A percentile compares a stretch with the other conserved stretches of the same genome.
phyloP scores from a whole-genome alignment of 2,329 filamentous ascomycete genomes.

The Tolypocladium tropicale region DNA sequence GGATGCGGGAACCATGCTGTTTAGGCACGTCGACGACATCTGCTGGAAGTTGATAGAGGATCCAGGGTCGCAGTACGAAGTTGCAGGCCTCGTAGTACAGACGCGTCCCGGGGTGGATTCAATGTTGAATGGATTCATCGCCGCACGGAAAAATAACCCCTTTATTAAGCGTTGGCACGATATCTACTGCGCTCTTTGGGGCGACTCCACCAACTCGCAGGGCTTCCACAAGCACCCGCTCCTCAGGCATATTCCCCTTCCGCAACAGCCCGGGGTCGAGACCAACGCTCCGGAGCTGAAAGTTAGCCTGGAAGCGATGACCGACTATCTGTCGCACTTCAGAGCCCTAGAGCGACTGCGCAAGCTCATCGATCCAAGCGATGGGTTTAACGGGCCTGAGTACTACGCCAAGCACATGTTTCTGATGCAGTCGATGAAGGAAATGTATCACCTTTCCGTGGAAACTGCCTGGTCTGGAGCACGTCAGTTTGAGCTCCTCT shows the following conservation, averaged over 20 bases:
- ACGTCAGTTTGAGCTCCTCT: conserved; percentile 11
- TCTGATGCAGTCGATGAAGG: conserved; percentile 10
- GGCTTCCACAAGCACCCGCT: conserved; percentile 23
- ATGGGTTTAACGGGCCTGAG: conserved; percentile 22
- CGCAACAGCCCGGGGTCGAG: not conserved
- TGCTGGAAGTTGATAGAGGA: conserved; percentile 30
- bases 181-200: conserved; percentile 24
- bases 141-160: conserved; percentile 26
- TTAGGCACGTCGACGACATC: conserved; percentile 28
- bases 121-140: conserved; percentile 31
- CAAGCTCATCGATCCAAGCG: conserved; percentile 20
- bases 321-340: conserved; percentile 20
- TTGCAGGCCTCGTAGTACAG: conserved; percentile 1
- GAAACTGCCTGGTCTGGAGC: conserved; percentile 3
- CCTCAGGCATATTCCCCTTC: conserved; percentile 1
- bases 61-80: conserved; percentile 21
- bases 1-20: conserved; percentile 30
- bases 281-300: conserved; percentile 1
- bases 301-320: conserved; percentile 7
- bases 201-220: conserved; percentile 16
- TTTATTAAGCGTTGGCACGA: conserved; percentile 34
- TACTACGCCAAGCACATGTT: conserved; percentile 21
- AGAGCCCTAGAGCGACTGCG: conserved; percentile 20
- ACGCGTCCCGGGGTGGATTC: conserved; percentile 1
- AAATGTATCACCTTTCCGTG: conserved; percentile 6